Percentiles rank a stretch among this genome's conserved stretches.
These are phyloP conservation scores for Fusarium sp. DNA, from an alignment of 2,329 filamentous ascomycete genomes.

Conservation along the genomic window DNA sequence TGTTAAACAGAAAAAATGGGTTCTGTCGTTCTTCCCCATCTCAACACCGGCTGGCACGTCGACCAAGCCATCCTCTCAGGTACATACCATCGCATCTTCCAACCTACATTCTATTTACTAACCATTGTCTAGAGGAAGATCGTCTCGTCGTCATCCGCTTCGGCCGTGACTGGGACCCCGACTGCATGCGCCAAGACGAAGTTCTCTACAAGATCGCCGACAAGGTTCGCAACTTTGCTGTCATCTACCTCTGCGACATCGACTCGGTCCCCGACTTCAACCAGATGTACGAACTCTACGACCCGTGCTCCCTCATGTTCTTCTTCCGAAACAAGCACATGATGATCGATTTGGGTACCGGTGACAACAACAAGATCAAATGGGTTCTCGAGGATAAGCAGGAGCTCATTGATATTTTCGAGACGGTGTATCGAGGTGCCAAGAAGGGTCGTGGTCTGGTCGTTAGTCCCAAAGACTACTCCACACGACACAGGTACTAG, in stretches of 20 bases:
- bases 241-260: constrained; percentile 93
- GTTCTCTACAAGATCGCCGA: constrained; percentile 95
- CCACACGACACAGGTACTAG: constrained; percentile 44
- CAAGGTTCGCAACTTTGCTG: constrained; percentile 90
- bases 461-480: constrained; percentile 84
- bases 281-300: constrained; percentile 93
- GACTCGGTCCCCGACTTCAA: constrained; percentile 94
- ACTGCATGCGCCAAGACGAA: constrained; percentile 83
- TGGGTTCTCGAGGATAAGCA: constrained; percentile 97
- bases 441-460: constrained; percentile 98
- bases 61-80: constrained; percentile 85
- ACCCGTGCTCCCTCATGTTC: constrained; percentile 94
- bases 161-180: constrained; percentile 83
- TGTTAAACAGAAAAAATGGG: constrained; percentile 61
- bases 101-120: not conserved
- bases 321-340: constrained; percentile 99
- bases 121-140: constrained; percentile 74
- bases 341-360: constrained; percentile 97
- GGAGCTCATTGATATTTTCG: constrained; percentile 97
- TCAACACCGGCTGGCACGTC: constrained; percentile 95
- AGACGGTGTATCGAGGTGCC: constrained; percentile 97
- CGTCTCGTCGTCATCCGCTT: constrained; percentile 94
- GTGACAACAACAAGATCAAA: constrained; percentile 98
- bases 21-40: constrained; percentile 91
- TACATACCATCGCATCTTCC: not conserved